Percentiles rank a stretch among this genome's conserved stretches.
Evolutionary conservation across 2,329 filamentous ascomycete species (phyloP).

Genomic region (Tolypocladium nubicola): DNA sequence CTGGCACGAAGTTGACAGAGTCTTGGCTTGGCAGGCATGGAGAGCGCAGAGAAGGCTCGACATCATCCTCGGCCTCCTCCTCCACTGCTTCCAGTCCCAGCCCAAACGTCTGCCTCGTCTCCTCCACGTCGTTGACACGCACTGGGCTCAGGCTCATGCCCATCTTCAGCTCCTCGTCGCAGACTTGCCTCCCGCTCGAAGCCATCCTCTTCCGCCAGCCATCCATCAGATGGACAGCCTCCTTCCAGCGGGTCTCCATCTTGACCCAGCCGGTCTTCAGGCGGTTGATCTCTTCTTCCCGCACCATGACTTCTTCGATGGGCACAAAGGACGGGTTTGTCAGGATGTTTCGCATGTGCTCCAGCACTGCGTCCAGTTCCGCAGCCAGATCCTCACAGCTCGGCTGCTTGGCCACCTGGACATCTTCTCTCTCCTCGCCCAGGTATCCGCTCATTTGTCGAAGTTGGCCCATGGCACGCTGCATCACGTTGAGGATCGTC

Average conservation of each 20-base stretch:
- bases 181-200: slow-evolving; percentile 56
- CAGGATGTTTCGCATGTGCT: slow-evolving; percentile 71
- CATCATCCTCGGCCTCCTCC: slow-evolving; percentile 31
- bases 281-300: slow-evolving; percentile 80
- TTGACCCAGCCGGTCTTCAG: slow-evolving; percentile 82
- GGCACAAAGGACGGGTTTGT: slow-evolving; percentile 96
- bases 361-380: slow-evolving; percentile 68
- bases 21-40: slow-evolving; percentile 15
- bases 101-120: slow-evolving; percentile 28
- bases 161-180: slow-evolving; percentile 57
- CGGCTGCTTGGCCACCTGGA: slow-evolving; percentile 22
- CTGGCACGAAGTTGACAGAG: slow-evolving; percentile 8
- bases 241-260: slow-evolving; percentile 85
- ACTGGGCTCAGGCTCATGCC: slow-evolving; percentile 55
- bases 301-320: slow-evolving; percentile 84
- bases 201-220: slow-evolving; percentile 81
- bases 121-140: slow-evolving; percentile 39
- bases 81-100: slow-evolving; percentile 34
- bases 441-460: slow-evolving; percentile 55
- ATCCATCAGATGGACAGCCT: slow-evolving; percentile 84
- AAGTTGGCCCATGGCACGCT: slow-evolving; percentile 60
- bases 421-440: slow-evolving; percentile 22
- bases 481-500: slow-evolving; percentile 59
- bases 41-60: slow-evolving; percentile 10
- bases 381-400: slow-evolving; percentile 55